Base-by-base conservation (phyloP, 2,329 filamentous ascomycete genomes). In the Acrocalymma vagum region DNA sequence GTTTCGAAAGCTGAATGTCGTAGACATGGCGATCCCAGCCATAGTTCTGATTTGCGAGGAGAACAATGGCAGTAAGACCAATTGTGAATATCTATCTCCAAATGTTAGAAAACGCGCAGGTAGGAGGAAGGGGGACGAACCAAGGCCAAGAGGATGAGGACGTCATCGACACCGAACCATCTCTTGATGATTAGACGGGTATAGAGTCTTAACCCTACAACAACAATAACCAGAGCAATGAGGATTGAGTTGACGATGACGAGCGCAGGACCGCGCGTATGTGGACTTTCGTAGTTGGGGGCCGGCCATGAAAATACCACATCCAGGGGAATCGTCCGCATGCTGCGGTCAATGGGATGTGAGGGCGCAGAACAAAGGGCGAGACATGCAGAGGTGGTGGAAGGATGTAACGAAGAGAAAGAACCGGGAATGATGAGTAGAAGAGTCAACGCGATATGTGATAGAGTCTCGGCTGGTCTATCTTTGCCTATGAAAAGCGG, bases 21-120 rank as follows among this genome's bases (percentile, higher is more conserved):
- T 67, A 76, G 16, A 73, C 48, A 51, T 77, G 73, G 26, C 70
- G 60, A 30, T 72, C 56, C 73, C 73, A 77, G 22, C 70, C 69
- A 48, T 65, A 76, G 9, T 38, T 38, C 9, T 58, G 48, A 27
- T 76, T 72, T 2, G 72, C 73, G n/a, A 76, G 49, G 1, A 76
- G 57, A 14, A 76, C 71, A 8, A 63, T 43, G 7, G 55, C 43
- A 16, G 67, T 72, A 30, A 75, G 55, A 10, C 60, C 70, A 4
- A 74, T 38, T 1, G 72, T 63, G 34, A 64, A 67, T 9, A 72
- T 34, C 70, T 72, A 26, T 9, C 7, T 2, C 13, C n/a, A n/a
- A n/a, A 6, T 31, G 22, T 56, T 41, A 53, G 47, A 9, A 14
- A 16, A 10, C 2, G 7, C 18, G 9, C 18, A 32, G 21, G n/a